phyloP scores from a whole-genome alignment of 2,329 filamentous ascomycete genomes.

The Lachnellula occidentalis region DNA sequence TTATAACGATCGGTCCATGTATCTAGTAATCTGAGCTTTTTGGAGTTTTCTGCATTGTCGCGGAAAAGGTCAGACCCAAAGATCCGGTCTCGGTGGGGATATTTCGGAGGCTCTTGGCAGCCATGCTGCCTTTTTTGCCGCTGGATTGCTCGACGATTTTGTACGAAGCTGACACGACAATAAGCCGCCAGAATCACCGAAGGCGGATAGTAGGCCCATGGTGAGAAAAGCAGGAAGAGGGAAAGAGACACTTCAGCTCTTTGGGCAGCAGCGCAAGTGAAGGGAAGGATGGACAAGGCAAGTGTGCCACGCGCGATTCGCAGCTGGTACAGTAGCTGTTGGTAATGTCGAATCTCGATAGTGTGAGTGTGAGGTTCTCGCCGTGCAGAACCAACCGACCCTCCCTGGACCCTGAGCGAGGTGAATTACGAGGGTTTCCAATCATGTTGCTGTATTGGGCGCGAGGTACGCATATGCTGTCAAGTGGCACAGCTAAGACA shows the following conservation, averaged over 20 bases:
- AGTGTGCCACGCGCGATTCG: no score
- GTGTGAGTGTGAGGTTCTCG: no score
- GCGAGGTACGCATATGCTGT: no score
- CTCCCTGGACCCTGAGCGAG: no score
- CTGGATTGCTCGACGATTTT: background rate
- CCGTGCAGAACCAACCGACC: no score
- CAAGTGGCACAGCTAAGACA: no score
- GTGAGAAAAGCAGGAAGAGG: background rate
- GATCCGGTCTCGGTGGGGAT: background rate
- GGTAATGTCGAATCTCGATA: no score
- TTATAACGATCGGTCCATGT: background rate
- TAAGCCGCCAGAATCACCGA: background rate
- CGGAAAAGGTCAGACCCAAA: constrained; percentile 1
- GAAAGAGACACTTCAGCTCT: background rate
- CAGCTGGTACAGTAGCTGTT: no score
- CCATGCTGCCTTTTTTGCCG: background rate
- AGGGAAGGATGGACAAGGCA: no score
- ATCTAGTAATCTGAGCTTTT: background rate
- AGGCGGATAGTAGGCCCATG: background rate
- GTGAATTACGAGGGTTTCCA: no score
- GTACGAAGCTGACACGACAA: background rate
- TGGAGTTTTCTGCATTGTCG: background rate
- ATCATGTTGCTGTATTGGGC: no score
- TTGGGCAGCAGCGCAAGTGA: no score
- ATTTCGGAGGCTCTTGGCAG: background rate